Evolutionary conservation across 345 rosid genomes (phyloP).

Genomic region (Iberis pinnata): DNA sequence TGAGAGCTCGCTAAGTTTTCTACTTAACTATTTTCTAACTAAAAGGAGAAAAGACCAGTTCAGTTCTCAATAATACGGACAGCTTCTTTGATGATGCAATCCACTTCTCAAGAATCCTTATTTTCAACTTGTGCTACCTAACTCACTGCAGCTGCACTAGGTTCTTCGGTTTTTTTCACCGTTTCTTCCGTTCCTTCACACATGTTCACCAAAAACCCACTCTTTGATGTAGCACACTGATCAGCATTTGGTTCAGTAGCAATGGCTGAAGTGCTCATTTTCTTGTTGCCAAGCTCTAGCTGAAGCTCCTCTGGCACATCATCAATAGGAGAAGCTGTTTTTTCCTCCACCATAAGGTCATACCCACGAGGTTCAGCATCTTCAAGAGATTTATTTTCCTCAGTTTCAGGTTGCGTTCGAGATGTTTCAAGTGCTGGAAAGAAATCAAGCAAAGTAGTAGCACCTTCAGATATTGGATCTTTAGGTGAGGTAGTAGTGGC

Average conservation of each 20-base stretch:
- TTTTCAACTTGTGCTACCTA: constrained; percentile 11
- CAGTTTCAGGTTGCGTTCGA: constrained; percentile 18
- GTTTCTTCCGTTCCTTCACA: constrained; percentile 9
- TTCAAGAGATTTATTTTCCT: constrained; percentile 17
- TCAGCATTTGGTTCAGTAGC: constrained; percentile 13
- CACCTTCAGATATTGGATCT: constrained; percentile 21
- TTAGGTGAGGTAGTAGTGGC: constrained; percentile 20
- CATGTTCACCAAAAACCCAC: constrained; percentile 14
- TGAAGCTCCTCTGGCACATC: constrained; percentile 34
- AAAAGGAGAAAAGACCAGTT: not conserved
- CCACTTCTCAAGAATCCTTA: constrained; percentile 20
- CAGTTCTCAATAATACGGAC: constrained; percentile 13
- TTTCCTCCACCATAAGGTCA: constrained; percentile 19
- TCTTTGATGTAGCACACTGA: constrained; percentile 10
- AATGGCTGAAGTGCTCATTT: constrained; percentile 10
- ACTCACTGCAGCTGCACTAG: constrained; percentile 20
- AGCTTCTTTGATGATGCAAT: constrained; percentile 21
- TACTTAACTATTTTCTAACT: too few relatives aligned
- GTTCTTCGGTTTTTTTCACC: not conserved
- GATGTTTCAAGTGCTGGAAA: constrained; percentile 23
- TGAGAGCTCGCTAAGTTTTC: too few relatives aligned
- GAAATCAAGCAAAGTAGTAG: constrained; percentile 26
- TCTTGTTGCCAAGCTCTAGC: constrained; percentile 33
- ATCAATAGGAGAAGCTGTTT: constrained; percentile 25
- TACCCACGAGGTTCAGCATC: constrained; percentile 27